Evolutionary conservation across 1,284 basidiomycete genomes (phyloP).

Genomic region (Ceratobasidium papillatum): DNA sequence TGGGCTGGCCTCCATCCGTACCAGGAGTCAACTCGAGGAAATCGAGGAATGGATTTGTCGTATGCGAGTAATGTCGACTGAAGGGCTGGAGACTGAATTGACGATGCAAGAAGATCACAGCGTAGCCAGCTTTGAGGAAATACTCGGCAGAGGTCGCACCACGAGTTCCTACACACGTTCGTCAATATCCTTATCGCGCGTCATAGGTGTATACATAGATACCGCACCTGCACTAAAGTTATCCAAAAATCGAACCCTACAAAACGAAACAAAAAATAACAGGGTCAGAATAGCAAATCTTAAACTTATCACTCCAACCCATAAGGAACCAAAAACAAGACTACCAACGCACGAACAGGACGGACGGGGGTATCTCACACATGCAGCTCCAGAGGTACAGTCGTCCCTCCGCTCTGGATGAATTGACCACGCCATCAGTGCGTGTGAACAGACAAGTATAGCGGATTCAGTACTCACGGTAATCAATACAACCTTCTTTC

Average conservation of each 20-base stretch:
- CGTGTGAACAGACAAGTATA: constrained; percentile 14
- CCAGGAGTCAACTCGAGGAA: constrained; percentile 67
- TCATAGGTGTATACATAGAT: not conserved
- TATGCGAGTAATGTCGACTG: constrained; percentile 96
- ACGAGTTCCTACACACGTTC: constrained; percentile 73
- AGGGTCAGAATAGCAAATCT: not conserved
- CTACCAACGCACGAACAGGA: constrained; percentile 1
- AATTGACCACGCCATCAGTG: constrained; percentile 35
- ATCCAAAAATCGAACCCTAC: constrained; percentile 95
- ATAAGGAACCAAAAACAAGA: not conserved
- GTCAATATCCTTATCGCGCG: not conserved
- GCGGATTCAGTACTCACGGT: constrained; percentile 69
- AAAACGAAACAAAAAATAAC: constrained; percentile 12
- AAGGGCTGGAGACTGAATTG: constrained; percentile 98
- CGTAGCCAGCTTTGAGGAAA: constrained; percentile 92
- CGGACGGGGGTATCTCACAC: constrained; percentile 70
- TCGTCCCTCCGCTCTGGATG: constrained; percentile 89
- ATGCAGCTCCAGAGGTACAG: constrained; percentile 93
- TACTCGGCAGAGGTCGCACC: constrained; percentile 98
- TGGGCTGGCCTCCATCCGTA: constrained; percentile 47
- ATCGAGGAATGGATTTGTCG: constrained; percentile 96
- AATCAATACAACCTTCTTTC: constrained; percentile 87
- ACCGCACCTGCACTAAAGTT: constrained; percentile 94
- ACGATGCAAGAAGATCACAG: constrained; percentile 98
- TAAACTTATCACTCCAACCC: not conserved